Evolutionary conservation across 2,329 filamentous ascomycete genomes (phyloP).

Genomic region (Tolypocladium pustulatum): DNA sequence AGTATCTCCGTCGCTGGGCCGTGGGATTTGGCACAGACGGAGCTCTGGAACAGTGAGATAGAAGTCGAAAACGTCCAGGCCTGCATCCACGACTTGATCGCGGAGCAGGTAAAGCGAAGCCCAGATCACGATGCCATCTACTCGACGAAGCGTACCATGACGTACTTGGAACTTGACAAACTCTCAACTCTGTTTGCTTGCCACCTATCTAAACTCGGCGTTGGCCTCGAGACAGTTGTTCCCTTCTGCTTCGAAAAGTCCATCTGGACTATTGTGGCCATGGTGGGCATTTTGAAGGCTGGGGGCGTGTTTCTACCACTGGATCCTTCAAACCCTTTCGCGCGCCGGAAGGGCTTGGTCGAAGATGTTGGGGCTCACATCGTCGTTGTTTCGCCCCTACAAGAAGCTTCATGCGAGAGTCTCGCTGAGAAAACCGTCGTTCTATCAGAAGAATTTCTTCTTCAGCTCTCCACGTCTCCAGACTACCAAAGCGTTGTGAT

Average conservation of each 20-base stretch:
- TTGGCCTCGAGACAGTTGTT: background rate
- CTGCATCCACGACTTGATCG: background rate
- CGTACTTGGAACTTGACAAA: background rate
- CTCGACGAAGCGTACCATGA: background rate
- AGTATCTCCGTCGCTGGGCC: background rate
- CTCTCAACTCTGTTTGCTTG: background rate
- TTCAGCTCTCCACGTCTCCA: background rate
- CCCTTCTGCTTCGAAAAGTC: background rate
- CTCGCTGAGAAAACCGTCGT: background rate
- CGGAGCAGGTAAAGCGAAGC: background rate
- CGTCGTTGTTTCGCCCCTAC: background rate
- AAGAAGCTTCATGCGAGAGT: background rate
- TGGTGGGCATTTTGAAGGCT: background rate
- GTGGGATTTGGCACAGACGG: background rate
- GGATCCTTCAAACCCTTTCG: background rate
- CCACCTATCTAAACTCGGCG: background rate
- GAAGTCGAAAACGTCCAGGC: background rate
- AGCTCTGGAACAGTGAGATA: background rate
- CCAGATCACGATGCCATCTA: background rate
- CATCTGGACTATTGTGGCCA: background rate
- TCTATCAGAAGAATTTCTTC: background rate
- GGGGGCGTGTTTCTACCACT: background rate
- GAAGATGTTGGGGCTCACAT: background rate
- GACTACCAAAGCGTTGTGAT: background rate
- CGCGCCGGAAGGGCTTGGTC: background rate